A percentile compares a stretch with the other conserved stretches of the same genome.
Evolutionary conservation across 768 basidiomycete genomes (phyloP).

Genomic region (Mycena belliarum): DNA sequence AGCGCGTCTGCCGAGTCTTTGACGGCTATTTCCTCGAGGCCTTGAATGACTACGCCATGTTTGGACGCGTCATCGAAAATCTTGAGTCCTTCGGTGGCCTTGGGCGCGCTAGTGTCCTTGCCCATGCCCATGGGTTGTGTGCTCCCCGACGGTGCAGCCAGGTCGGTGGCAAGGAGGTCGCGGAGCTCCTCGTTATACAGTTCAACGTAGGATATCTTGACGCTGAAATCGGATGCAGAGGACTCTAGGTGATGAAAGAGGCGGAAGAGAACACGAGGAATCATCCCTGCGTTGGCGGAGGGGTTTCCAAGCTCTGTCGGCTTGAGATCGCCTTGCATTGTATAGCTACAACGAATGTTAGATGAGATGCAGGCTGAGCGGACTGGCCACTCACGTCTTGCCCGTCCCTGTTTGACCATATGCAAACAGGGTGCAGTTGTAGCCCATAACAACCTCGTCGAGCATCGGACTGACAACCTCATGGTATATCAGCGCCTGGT

Average conservation of each 20-base stretch:
- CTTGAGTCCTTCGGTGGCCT: slow-evolving; percentile 67
- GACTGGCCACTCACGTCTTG: slow-evolving; percentile 77
- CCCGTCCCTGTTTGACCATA: slow-evolving; percentile 99
- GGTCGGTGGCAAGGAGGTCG: slow-evolving; percentile 84
- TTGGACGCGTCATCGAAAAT: slow-evolving; percentile 92
- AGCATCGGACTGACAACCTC: slow-evolving; percentile 93
- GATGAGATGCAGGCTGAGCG: not conserved
- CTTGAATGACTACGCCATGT: slow-evolving; percentile 90
- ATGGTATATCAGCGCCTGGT: slow-evolving; percentile 91
- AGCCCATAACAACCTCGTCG: slow-evolving; percentile 91
- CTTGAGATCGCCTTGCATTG: slow-evolving; percentile 94
- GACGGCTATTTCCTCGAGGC: slow-evolving; percentile 87
- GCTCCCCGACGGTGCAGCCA: slow-evolving; percentile 64
- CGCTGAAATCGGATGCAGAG: slow-evolving; percentile 78
- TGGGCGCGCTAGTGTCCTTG: slow-evolving; percentile 32
- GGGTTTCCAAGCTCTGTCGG: slow-evolving; percentile 87
- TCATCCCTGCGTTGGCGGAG: slow-evolving; percentile 89
- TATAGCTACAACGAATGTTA: slow-evolving; percentile 54
- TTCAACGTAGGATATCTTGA: slow-evolving; percentile 93
- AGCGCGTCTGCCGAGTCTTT: slow-evolving; percentile 83
- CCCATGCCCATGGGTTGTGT: slow-evolving; percentile 81
- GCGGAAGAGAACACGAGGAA: slow-evolving; percentile 89
- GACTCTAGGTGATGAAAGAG: slow-evolving; percentile 88
- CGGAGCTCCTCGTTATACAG: slow-evolving; percentile 98
- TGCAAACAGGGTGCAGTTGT: slow-evolving; percentile 96